Evolutionary conservation across 73 alveolate species (phyloP).

Genomic region (Paramecium tetraurelia): DNA sequence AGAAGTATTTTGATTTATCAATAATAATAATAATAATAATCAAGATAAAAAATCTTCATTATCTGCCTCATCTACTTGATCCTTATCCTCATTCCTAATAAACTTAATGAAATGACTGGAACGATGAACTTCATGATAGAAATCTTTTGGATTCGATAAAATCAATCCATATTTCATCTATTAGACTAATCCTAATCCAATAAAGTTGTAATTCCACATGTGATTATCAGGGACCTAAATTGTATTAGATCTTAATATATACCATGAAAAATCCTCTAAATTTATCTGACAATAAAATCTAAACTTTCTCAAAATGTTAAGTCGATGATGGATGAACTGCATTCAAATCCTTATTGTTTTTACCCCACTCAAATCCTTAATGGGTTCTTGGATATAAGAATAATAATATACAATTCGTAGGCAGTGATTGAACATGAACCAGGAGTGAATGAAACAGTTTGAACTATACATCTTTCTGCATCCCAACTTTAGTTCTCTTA

Average conservation of each 20-base stretch:
- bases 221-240: constrained; percentile 94
- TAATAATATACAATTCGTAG: constrained; percentile 87
- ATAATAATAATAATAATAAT: background rate
- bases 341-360: constrained; percentile 72
- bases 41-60: constrained; percentile 70
- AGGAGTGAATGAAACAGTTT: constrained; percentile 97
- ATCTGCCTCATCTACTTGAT: constrained; percentile 72
- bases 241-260: constrained; percentile 54
- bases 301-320: constrained; percentile 91
- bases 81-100: constrained; percentile 76
- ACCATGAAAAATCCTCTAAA: constrained; percentile 98
- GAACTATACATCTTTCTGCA: constrained; percentile 89
- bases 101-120: constrained; percentile 91
- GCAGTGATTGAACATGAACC: constrained; percentile 98
- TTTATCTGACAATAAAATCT: constrained; percentile 96
- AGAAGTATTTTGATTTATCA: constrained; percentile 46
- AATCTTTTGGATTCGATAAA: constrained; percentile 93
- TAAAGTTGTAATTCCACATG: constrained; percentile 99
- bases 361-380: constrained; percentile 97
- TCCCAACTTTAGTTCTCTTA: constrained; percentile 93
- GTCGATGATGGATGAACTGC: constrained; percentile 57
- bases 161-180: constrained; percentile 91
- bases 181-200: constrained; percentile 96
- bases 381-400: constrained; percentile 70
- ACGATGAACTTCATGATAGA: constrained; percentile 92